These are phyloP conservation scores for Aegilops longissima DNA, from an alignment of 176 grass and related monocot species.

Conservation along the genomic window DNA sequence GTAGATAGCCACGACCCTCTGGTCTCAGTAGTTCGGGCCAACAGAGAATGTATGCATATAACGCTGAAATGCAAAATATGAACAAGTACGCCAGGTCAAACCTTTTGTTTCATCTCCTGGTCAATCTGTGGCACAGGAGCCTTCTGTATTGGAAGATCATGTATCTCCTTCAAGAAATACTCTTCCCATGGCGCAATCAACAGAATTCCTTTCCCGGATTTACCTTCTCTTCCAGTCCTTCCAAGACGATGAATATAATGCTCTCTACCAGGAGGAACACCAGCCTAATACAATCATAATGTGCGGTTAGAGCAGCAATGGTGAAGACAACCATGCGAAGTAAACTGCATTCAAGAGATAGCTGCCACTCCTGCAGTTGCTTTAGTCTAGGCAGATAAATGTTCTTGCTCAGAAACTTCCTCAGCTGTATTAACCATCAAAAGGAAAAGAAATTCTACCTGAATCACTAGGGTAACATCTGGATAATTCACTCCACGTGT, in stretches of 20 bases:
- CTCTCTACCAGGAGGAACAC: conserved; percentile 83
- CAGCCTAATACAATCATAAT: conserved; percentile 60
- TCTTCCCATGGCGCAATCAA: conserved; percentile 90
- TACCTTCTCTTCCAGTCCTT: conserved; percentile 81
- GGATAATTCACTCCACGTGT: conserved; percentile 86
- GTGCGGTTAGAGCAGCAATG: neutral
- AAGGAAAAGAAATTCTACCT: conserved; percentile 46
- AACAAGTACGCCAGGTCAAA: conserved; percentile 15
- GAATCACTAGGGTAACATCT: conserved; percentile 87
- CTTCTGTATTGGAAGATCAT: conserved; percentile 71
- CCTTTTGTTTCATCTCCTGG: conserved; percentile 69
- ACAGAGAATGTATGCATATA: neutral
- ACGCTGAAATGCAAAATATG: neutral
- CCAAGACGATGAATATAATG: conserved; percentile 95
- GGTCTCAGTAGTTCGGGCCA: too few species aligned
- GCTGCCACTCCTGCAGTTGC: neutral
- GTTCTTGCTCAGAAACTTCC: neutral
- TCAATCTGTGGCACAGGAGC: conserved; percentile 51
- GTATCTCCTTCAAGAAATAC: conserved; percentile 87
- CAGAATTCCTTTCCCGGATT: conserved; percentile 78
- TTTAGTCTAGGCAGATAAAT: neutral
- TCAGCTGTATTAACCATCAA: conserved; percentile 1
- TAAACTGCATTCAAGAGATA: neutral
- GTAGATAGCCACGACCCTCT: too few species aligned
- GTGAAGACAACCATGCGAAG: neutral